Evolutionary conservation across 139 green algal genomes (phyloP), one percentile per base, ranked within the genome.

Genomic region (Desmodesmus armatus): DNA sequence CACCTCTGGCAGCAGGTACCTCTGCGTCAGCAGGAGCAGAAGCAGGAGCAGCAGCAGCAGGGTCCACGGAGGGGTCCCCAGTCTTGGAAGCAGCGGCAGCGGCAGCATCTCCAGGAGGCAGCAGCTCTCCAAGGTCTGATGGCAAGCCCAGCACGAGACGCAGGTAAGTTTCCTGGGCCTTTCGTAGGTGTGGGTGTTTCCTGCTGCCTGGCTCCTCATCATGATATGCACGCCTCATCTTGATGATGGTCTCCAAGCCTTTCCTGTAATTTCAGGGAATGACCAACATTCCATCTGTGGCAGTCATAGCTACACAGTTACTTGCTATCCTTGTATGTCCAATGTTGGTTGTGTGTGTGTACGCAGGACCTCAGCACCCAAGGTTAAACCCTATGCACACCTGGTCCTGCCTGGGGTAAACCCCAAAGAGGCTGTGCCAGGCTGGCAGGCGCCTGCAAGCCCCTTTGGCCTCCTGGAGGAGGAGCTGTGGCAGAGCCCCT

Each of bases 401-500:
- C 79, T 85, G 49, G 11, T 13, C 2, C 29, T 53, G 1, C 63
- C 62, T 53, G 81, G 51, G 23, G 47, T 55, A 27, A 78, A 80
- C 43, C 70, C 80, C 0, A 87, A 93, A 76, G 89, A 87, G 3
- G 84, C 89, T 35, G 35, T 90, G 37, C 62, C 78, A 70, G 39
- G 80, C 5, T 98, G 95, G 95, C 66, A 80, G 29, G 94, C 95
- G 21, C 95, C 95, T 2, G 85, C 84, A 17, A 95, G 89, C 37
- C 93, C 95, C 5, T 96, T 87, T 76, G 92, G 93, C 13, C 83
- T 98, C 60, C 83, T 98, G 3, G 95, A 99, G 88, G 94, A 98
- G 88, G 74, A 94, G 82, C 83, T 99, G 79, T 99, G 94, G 55
- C 47, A 86, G 0, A 88, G 99, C 87, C 96, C 97, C 23, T 99